Percentiles rank a stretch among this genome's conserved stretches.
phyloP scores from a whole-genome alignment of 2,329 filamentous ascomycete species.

The Fusarium brachygibbosum region DNA sequence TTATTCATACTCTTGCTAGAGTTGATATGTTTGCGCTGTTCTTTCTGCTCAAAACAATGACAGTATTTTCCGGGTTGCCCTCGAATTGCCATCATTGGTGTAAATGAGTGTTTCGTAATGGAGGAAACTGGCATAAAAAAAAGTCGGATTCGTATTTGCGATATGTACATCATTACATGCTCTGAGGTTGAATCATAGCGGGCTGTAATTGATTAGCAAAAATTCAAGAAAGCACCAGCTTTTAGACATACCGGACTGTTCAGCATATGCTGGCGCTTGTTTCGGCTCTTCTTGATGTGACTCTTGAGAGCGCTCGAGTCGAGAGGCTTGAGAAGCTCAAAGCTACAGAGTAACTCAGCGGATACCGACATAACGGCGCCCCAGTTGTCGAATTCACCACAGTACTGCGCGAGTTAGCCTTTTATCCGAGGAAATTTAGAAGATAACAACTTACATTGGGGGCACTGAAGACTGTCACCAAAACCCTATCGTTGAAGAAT shows the following conservation, averaged over 20 bases:
- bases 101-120: conserved; percentile 42
- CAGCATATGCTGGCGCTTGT: conserved; percentile 93
- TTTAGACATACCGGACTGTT: conserved; percentile 87
- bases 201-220: conserved; percentile 57
- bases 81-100: conserved; percentile 40
- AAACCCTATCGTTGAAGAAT: conserved; percentile 94
- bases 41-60: conserved; percentile 35
- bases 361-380: conserved; percentile 99
- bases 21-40: conserved; percentile 39
- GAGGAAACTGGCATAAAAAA: conserved; percentile 37
- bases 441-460: conserved; percentile 81
- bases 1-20: conserved; percentile 35
- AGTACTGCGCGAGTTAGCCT: conserved; percentile 76
- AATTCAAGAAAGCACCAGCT: neutral
- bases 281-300: conserved; percentile 98
- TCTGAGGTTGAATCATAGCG: conserved; percentile 69
- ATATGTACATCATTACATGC: conserved; percentile 57
- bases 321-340: conserved; percentile 94
- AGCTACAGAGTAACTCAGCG: conserved; percentile 92
- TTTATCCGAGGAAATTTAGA: neutral
- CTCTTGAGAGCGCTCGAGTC: conserved; percentile 97
- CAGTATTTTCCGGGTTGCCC: conserved; percentile 44
- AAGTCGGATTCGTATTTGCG: conserved; percentile 39
- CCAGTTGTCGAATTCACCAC: conserved; percentile 99
- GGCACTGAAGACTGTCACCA: conserved; percentile 97